Conservation (phyloP, 306 rosid species). For the Betula pendula region DNA sequence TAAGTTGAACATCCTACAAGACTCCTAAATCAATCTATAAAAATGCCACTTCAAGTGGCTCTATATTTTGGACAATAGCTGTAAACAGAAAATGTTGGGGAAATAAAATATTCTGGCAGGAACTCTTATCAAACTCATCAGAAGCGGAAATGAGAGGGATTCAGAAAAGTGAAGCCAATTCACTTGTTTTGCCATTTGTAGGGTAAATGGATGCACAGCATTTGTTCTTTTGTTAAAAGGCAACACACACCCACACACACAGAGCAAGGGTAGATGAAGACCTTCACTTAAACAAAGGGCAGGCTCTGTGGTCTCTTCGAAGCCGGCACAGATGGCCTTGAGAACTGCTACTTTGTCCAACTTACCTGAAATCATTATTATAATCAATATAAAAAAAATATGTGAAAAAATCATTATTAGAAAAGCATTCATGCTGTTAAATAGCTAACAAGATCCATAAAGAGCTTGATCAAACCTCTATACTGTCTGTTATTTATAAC, state of each 20-base stretch:
- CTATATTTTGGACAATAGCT: neutral
- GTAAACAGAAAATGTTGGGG: neutral
- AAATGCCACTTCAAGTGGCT: neutral
- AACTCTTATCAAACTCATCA: neutral
- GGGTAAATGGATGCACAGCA: neutral
- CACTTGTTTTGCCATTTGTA: neutral
- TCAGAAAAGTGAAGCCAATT: neutral
- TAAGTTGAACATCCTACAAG: neutral
- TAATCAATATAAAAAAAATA: neutral
- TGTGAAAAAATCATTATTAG: conserved; percentile 2
- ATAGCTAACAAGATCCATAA: conserved; percentile 1
- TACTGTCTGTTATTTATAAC: conserved; percentile 89
- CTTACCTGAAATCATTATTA: conserved; percentile 55
- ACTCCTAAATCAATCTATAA: neutral
- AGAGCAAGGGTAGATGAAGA: conserved; percentile 23
- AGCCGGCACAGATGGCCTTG: conserved; percentile 89
- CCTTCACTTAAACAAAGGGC: conserved; percentile 86
- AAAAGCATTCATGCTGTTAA: conserved; percentile 7
- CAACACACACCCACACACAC: neutral
- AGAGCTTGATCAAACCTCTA: conserved; percentile 55
- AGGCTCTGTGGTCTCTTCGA: conserved; percentile 90
- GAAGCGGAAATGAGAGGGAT: neutral
- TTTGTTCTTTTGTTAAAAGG: neutral
- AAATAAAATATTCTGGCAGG: neutral
- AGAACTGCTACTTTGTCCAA: conserved; percentile 83